phyloP scores from a whole-genome alignment of 2,329 filamentous ascomycete genomes.

The Parastagonospora nodorum region DNA sequence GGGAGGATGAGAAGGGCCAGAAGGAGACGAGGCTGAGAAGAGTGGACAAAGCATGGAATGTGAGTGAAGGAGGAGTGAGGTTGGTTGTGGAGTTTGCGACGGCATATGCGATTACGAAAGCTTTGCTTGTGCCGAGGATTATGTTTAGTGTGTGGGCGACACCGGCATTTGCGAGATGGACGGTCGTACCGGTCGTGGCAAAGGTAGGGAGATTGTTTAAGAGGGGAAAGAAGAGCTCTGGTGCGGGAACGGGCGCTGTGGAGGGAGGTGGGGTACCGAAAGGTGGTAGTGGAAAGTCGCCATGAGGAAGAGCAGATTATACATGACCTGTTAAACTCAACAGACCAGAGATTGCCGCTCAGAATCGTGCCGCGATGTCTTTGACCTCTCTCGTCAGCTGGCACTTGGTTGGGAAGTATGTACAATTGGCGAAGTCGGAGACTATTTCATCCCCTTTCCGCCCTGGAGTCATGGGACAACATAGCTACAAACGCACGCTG shows the following conservation, averaged over 20 bases:
- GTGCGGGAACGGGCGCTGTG: slow-evolving; percentile 41
- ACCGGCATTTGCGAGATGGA: slow-evolving; percentile 77
- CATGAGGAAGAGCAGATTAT: background rate
- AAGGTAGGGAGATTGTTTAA: slow-evolving; percentile 48
- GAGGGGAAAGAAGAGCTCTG: slow-evolving; percentile 28
- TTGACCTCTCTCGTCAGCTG: no score
- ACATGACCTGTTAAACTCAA: no score
- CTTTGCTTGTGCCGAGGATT: slow-evolving; percentile 77
- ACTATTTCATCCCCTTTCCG: no score
- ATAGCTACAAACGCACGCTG: no score
- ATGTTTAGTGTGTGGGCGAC: slow-evolving; percentile 83
- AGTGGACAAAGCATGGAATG: slow-evolving; percentile 45
- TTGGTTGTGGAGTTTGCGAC: slow-evolving; percentile 74
- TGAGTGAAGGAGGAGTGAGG: slow-evolving; percentile 55
- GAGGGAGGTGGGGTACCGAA: slow-evolving; percentile 39
- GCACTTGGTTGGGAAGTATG: no score
- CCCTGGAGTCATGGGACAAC: no score
- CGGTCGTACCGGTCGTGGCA: slow-evolving; percentile 34
- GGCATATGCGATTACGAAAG: slow-evolving; percentile 90
- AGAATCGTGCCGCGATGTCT: no score
- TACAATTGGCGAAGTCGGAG: no score
- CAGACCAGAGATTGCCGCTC: no score
- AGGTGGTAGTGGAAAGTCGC: slow-evolving; percentile 11
- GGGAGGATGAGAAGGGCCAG: slow-evolving; percentile 51
- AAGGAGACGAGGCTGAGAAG: slow-evolving; percentile 37